Evolutionary conservation across 148 eudicot genomes (phyloP).

Genomic region (Beta vulgaris): DNA sequence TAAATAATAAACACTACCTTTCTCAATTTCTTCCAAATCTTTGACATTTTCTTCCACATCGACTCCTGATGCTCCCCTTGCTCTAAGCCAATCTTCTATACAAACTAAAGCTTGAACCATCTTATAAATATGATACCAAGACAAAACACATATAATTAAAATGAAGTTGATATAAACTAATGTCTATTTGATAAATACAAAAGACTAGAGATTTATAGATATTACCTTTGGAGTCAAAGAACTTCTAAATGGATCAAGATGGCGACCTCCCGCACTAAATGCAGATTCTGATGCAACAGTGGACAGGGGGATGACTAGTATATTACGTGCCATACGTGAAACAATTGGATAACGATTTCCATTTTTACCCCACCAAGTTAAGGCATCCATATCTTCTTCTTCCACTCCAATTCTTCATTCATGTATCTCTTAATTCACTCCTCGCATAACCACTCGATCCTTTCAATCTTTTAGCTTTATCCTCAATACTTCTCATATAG

Average conservation of each 20-base stretch:
- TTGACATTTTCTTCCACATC: background rate
- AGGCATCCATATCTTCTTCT: background rate
- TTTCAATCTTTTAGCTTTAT: background rate
- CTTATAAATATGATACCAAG: background rate
- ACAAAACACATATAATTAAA: too few relatives aligned
- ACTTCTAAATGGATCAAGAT: too few relatives aligned
- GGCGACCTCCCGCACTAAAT: too few relatives aligned
- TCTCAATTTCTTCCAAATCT: background rate
- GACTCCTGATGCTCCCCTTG: background rate
- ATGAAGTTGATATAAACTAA: too few relatives aligned
- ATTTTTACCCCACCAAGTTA: conserved; percentile 12
- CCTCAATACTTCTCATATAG: background rate
- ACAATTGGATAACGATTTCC: background rate
- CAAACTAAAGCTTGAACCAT: background rate
- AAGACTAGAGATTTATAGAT: too few relatives aligned
- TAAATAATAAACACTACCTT: background rate
- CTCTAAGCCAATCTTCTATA: background rate
- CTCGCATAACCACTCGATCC: conserved; percentile 1
- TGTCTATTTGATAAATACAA: too few relatives aligned
- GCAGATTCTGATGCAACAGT: conserved; percentile 1
- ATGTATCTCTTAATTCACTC: conserved; percentile 14
- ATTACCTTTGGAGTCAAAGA: too few relatives aligned
- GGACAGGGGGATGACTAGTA: background rate
- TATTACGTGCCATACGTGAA: background rate
- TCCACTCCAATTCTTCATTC: background rate